phyloP scores from a whole-genome alignment of 2,329 filamentous ascomycete species.

The Penicillium freii region DNA sequence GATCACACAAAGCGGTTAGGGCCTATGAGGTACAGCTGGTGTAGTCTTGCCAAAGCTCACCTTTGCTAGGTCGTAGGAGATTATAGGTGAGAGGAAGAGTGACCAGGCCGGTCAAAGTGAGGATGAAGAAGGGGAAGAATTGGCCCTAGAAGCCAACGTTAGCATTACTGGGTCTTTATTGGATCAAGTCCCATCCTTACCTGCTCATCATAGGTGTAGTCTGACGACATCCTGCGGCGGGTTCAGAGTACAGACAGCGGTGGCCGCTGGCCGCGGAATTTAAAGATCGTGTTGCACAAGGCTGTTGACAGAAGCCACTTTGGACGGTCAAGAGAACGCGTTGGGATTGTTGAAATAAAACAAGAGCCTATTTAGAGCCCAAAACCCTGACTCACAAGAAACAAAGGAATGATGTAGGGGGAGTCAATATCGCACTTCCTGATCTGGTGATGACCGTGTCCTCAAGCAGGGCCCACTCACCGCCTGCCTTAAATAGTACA shows the following conservation, averaged over 20 bases:
- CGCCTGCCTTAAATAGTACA: constrained; percentile 25
- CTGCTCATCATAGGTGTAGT: constrained; percentile 98
- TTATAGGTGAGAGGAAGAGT: constrained; percentile 89
- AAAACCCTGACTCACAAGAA: constrained; percentile 17
- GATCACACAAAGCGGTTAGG: constrained; percentile 4
- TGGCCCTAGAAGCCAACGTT: constrained; percentile 62
- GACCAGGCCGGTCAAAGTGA: constrained; percentile 82
- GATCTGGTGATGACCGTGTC: constrained; percentile 42
- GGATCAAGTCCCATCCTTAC: constrained; percentile 42
- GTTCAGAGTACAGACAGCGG: constrained; percentile 33
- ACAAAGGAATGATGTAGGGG: constrained; percentile 26
- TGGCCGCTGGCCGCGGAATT: constrained; percentile 32
- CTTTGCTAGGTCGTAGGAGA: constrained; percentile 74
- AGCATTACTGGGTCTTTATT: background rate
- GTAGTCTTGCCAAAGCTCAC: constrained; percentile 36
- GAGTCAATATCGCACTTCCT: constrained; percentile 28
- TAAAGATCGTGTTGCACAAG: constrained; percentile 27
- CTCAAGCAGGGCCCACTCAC: constrained; percentile 30
- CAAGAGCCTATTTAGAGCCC: constrained; percentile 5
- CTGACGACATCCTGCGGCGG: constrained; percentile 65
- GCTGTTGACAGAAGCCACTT: constrained; percentile 14
- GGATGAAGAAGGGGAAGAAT: constrained; percentile 99
- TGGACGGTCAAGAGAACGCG: constrained; percentile 4
- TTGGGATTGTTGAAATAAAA: background rate
- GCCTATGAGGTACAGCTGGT: too few relatives aligned